Evolutionary conservation across 805 yeast genomes (phyloP), one percentile per base, ranked within the genome.

Genomic region (Saturnispora diversa): DNA sequence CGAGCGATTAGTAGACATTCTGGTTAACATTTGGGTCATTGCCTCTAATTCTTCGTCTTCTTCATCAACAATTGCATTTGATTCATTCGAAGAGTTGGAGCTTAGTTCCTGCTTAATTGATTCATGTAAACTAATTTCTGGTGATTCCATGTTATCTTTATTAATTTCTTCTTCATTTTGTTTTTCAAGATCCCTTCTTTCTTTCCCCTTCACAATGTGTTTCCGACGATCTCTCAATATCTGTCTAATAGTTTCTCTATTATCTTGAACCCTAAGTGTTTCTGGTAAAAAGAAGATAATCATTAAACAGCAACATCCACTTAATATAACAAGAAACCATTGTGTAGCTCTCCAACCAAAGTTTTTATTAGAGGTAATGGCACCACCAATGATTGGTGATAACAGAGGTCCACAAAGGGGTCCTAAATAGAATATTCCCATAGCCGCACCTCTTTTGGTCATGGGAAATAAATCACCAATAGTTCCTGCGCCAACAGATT

Each of bases 331-430:
- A 59, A 84, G 63, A 39, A 84, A 75, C 90, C 94, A 86, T 53
- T 83, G 92, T 3, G 95, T 83, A 2, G 90, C 84, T 55, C 94
- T 68, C 94, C 95, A 86, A 7, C 86, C 85, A 80, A 86, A 82
- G 9, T 68, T 66, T 31, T 70, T 65, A 28, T 55, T 53, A 8
- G 49, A 45, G 6, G 82, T 72, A 22, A 86, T 70, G 2, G 78
- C 77, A 44, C 95, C 90, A 37, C 95, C 94, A 39, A 78, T 56
- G 19, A 85, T 79, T 2, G 95, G 95, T 11, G 88, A 77, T 3
- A 83, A 47, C 37, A 86, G 66, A 1, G 94, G 95, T 0, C 92
- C 94, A 50, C 78, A 69, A 32, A 86, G 74, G 0, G 90, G 83
- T 0, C 95, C 95, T 35, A 86, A 59, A 54, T 85, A 86, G 51